Conservation (phyloP, 2,329 filamentous ascomycete species). For the Trichoderma sp. region DNA sequence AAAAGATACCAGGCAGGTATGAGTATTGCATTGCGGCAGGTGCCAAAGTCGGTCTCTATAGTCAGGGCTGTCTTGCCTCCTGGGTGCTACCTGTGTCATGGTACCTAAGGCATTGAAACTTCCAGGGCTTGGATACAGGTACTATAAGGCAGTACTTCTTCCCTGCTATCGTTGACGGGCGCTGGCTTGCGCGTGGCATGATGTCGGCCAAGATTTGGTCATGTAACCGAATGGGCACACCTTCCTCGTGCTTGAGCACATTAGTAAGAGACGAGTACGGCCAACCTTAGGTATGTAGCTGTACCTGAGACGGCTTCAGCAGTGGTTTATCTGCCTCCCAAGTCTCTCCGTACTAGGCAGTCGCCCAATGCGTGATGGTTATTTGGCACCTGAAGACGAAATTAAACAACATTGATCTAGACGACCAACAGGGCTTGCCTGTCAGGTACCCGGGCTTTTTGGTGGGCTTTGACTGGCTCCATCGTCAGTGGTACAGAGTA, state of each 20-base stretch:
- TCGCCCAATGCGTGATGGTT: neutral
- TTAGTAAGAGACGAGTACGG: neutral
- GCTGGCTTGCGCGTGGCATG: neutral
- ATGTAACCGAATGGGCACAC: neutral
- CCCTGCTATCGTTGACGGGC: no score
- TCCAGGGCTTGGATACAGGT: no score
- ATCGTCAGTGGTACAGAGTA: neutral
- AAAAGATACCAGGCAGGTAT: no score
- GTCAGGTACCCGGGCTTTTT: neutral
- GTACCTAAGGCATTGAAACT: no score
- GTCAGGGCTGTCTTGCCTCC: no score
- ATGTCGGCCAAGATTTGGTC: neutral
- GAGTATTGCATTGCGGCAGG: no score
- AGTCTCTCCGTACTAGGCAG: neutral
- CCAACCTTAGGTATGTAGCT: no score
- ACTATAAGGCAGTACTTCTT: neutral
- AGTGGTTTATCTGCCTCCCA: neutral
- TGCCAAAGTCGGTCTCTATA: no score
- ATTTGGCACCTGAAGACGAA: neutral
- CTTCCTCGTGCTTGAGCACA: neutral
- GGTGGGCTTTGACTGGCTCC: neutral
- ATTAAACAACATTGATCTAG: neutral
- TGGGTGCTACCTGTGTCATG: no score
- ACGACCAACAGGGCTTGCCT: neutral
- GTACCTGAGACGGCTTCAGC: neutral